These are phyloP conservation scores for Epithele typhae DNA, from an alignment of 768 basidiomycete genomes.

Conservation along the genomic window DNA sequence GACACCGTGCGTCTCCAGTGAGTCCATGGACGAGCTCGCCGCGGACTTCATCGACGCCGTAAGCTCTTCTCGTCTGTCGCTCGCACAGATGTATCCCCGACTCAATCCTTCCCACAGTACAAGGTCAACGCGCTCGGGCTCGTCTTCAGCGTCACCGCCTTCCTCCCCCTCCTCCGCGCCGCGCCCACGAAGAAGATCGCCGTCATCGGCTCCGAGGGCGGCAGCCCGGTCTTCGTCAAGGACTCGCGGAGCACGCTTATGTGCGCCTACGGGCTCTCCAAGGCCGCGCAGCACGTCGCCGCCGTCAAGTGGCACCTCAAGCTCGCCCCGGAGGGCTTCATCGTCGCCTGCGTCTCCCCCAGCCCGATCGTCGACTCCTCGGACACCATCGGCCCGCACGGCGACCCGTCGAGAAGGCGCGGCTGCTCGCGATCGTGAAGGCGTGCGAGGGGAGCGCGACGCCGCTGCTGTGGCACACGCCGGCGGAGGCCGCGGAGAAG, in stretches of 20 bases:
- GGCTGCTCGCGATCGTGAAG: not conserved
- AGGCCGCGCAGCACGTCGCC: not conserved
- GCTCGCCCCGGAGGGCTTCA: conserved; percentile 4
- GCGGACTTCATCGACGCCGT: conserved; percentile 7
- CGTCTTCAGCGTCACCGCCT: conserved; percentile 30
- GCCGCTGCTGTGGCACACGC: conserved; percentile 6
- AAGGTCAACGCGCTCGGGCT: conserved; percentile 33
- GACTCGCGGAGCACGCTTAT: not conserved
- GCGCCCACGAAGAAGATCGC: conserved; percentile 31
- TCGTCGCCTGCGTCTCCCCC: too few relatives aligned
- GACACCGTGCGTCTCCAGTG: not conserved
- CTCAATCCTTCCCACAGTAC: conserved; percentile 17
- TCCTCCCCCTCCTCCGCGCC: conserved; percentile 34
- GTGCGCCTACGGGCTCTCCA: not conserved
- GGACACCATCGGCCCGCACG: not conserved
- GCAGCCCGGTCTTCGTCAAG: conserved; percentile 14
- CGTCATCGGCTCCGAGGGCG: conserved; percentile 27
- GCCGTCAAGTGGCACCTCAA: not conserved
- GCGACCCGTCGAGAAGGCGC: too few relatives aligned
- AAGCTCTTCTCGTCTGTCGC: not conserved
- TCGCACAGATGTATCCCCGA: too few relatives aligned
- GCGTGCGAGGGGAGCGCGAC: not conserved
- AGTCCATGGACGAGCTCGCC: conserved; percentile 3
- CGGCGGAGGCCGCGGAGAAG: conserved; percentile 5
- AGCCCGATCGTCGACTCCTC: not conserved